phyloP scores from a whole-genome alignment of 2,329 filamentous ascomycete genomes.

The Rutstroemia sydowiana region DNA sequence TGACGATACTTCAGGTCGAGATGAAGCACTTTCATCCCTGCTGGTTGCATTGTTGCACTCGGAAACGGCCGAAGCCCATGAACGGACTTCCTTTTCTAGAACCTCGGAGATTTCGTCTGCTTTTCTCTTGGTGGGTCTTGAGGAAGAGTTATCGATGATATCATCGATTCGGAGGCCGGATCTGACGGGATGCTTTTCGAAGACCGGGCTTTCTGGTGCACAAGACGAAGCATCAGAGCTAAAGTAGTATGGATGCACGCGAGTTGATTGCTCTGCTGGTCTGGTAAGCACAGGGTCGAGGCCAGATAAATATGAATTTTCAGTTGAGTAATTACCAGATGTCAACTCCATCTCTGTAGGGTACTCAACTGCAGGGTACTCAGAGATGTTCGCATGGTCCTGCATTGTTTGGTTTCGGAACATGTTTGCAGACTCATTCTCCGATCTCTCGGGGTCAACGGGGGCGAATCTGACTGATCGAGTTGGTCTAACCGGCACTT shows the following conservation, averaged over 20 bases:
- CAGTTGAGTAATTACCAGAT: not conserved
- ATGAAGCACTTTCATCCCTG: not conserved
- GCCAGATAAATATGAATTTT: not conserved
- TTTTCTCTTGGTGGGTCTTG: slow-evolving; percentile 24
- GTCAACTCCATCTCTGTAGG: not conserved
- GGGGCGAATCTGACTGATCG: not conserved
- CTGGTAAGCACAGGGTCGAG: not conserved
- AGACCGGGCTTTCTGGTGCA: slow-evolving; percentile 6
- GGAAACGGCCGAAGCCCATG: slow-evolving; percentile 17
- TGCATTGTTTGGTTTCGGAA: too few relatives aligned
- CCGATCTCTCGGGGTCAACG: not conserved
- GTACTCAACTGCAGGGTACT: not conserved
- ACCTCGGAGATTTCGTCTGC: slow-evolving; percentile 24
- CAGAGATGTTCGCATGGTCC: too few relatives aligned
- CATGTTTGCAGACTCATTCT: not conserved
- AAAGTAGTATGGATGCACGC: slow-evolving; percentile 6
- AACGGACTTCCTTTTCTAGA: slow-evolving; percentile 12
- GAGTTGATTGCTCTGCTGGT: not conserved
- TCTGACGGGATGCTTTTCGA: slow-evolving; percentile 13
- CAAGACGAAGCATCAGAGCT: slow-evolving; percentile 3
- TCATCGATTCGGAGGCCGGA: slow-evolving; percentile 26
- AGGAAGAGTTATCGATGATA: slow-evolving; percentile 22
- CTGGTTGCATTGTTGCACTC: not conserved
- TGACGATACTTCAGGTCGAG: not conserved
- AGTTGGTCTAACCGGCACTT: not conserved